A percentile compares a stretch with the other conserved stretches of the same genome.
Conservation (phyloP, 2,329 filamentous ascomycete genomes). For the Trichoderma koningiopsis region DNA sequence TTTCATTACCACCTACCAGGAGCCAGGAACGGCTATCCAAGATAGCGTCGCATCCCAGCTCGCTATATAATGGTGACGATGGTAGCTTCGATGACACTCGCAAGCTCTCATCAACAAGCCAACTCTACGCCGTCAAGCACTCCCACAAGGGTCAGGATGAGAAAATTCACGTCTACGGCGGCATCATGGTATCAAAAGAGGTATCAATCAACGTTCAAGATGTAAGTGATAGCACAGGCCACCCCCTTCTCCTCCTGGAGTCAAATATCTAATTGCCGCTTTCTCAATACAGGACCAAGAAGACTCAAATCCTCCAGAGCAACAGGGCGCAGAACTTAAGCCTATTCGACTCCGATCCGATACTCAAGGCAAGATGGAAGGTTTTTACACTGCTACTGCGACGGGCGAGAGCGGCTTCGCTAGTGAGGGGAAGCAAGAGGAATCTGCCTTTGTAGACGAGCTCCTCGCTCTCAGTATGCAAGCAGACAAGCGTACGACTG, state of each 20-base stretch:
- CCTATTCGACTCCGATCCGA: background rate
- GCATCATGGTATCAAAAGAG: slow-evolving; percentile 65
- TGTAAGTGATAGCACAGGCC: slow-evolving; percentile 5
- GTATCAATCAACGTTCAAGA: slow-evolving; percentile 55
- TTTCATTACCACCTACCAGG: slow-evolving; percentile 2
- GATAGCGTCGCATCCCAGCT: slow-evolving; percentile 14
- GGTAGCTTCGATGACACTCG: slow-evolving; percentile 26
- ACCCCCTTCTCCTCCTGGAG: background rate
- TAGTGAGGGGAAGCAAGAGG: slow-evolving; percentile 11
- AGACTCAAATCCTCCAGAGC: background rate
- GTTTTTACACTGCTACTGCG: slow-evolving; percentile 23
- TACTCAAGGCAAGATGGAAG: background rate
- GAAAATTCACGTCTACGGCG: slow-evolving; percentile 43
- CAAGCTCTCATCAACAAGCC: background rate
- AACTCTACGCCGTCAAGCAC: background rate
- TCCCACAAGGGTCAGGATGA: background rate
- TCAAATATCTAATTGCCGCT: background rate
- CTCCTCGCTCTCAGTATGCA: slow-evolving; percentile 30
- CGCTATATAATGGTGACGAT: slow-evolving; percentile 20
- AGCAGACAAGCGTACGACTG: background rate
- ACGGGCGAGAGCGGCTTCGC: slow-evolving; percentile 21
- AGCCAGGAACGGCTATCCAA: slow-evolving; percentile 28
- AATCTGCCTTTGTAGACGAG: slow-evolving; percentile 30
- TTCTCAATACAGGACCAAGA: background rate
- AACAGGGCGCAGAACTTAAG: background rate